These are phyloP conservation scores for Cladophialophora yegresii DNA, from an alignment of 2,329 filamentous ascomycete species.

Conservation along the genomic window DNA sequence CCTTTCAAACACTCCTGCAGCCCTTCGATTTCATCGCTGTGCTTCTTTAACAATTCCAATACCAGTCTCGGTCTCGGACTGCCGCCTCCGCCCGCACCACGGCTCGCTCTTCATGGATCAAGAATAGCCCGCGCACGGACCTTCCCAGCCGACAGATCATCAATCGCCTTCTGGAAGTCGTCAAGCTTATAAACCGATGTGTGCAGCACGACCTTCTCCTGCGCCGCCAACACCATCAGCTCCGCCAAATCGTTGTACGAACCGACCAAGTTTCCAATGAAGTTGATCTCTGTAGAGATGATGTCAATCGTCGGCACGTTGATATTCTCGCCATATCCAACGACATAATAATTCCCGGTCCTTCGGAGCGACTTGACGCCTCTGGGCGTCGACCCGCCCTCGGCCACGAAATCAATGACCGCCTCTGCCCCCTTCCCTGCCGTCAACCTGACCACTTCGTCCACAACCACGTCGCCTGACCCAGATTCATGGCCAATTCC, in stretches of 20 bases:
- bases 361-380: slow-evolving; percentile 26
- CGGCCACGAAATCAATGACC: slow-evolving; percentile 30
- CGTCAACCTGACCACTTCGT: slow-evolving; percentile 23
- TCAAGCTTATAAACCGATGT: slow-evolving; percentile 28
- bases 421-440: slow-evolving; percentile 26
- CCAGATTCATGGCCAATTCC: not conserved
- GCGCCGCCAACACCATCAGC: slow-evolving; percentile 27
- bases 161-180: slow-evolving; percentile 27
- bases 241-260: slow-evolving; percentile 29
- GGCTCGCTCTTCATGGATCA: slow-evolving; percentile 13
- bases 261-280: slow-evolving; percentile 29
- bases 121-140: slow-evolving; percentile 25
- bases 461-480: slow-evolving; percentile 10
- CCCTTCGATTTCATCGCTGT: not conserved
- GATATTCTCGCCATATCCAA: slow-evolving; percentile 28
- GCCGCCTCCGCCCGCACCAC: not conserved
- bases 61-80: not conserved
- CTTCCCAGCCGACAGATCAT: slow-evolving; percentile 26
- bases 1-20: not conserved
- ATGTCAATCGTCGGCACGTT: slow-evolving; percentile 28
- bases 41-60: not conserved
- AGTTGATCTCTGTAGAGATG: slow-evolving; percentile 31
- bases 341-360: slow-evolving; percentile 27
- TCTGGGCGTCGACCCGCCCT: slow-evolving; percentile 26
- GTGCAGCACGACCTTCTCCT: slow-evolving; percentile 28